Base-by-base conservation (phyloP, 1,284 basidiomycete species). In the Polyporus tsugae region DNA sequence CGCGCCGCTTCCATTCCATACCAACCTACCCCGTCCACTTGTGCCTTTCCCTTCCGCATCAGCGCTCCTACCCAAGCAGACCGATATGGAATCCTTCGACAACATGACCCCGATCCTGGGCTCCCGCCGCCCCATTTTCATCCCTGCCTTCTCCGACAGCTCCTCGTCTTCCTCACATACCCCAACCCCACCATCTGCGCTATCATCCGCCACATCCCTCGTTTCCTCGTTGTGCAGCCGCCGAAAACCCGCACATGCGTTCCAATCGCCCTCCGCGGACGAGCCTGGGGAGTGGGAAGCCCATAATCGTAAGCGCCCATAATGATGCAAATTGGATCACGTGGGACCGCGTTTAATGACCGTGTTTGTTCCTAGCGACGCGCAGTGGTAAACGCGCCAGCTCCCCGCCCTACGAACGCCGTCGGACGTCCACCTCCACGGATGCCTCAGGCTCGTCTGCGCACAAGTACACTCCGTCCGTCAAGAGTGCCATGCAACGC, bases 271-370 rank as follows among this genome's bases (percentile, higher is more conserved):
- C 33, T 61, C 69, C 22, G 67, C 71, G 29, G 65, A 69, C 22
- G 63, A 65, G 36, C 59, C 69, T 69, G 69, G 65, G 55, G 66
- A 64, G 63, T 72, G 66, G 71, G 66, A 72, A 67, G 63, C 36
- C 22, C 42, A 29, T 62, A 44, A 22, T 0, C 6, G 71, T 72
- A 69, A 69, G 71, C 71, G 69, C 71, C 71, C 71, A 72, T 71
- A 64, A 68, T 68, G 60, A 63, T 53, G 65, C 65, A 66, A 46
- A 36, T 46, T 39, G 25, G 29, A n/a, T 72, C 69, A 72, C 71
- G 69, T 72, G 71, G 44, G 22, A 58, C 22, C 59, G 60, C 58
- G 69, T 67, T 59, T 72, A 64, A 72, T 61, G 71, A 70, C 60
- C 67, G 69, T 53, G 65, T 67, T 67, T 22, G 46, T 52, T 35